phyloP scores from a whole-genome alignment of 2,329 filamentous ascomycete species.

The Fragosphaeria purpurea region DNA sequence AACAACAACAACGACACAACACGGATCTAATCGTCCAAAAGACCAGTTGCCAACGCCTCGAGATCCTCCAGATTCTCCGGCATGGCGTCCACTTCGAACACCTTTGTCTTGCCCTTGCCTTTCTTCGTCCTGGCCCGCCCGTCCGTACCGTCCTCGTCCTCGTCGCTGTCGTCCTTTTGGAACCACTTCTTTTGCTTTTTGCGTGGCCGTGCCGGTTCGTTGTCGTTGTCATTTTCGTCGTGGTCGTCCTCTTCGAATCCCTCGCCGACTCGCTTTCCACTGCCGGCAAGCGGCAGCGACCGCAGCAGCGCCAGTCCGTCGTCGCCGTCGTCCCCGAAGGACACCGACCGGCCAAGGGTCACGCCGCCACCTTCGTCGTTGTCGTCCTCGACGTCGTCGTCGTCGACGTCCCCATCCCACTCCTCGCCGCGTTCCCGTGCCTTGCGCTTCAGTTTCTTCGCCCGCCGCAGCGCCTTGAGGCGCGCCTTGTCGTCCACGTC shows the following conservation, averaged over 20 bases:
- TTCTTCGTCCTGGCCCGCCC: constrained; percentile 31
- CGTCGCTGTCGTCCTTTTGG: constrained; percentile 51
- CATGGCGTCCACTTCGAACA: constrained; percentile 54
- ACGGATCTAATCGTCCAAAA: constrained; percentile 42
- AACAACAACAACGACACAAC: too few species aligned
- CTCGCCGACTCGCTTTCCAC: constrained; percentile 10
- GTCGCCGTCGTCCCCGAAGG: constrained; percentile 30
- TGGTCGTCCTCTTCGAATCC: constrained; percentile 10
- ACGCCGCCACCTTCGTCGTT: constrained; percentile 19
- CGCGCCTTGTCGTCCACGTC: constrained; percentile 76
- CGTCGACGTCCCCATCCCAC: constrained; percentile 31
- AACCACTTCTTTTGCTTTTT: constrained; percentile 75
- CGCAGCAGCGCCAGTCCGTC: constrained; percentile 49
- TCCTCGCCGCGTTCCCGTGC: constrained; percentile 43
- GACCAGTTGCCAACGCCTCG: constrained; percentile 63
- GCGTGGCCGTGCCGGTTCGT: constrained; percentile 32
- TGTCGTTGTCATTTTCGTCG: constrained; percentile 18
- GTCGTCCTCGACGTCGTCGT: constrained; percentile 26
- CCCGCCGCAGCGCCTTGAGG: constrained; percentile 66
- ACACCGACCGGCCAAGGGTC: constrained; percentile 27
- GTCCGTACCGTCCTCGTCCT: constrained; percentile 29
- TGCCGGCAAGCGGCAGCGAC: constrained; percentile 42
- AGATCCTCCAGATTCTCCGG: constrained; percentile 72
- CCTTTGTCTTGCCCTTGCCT: constrained; percentile 39
- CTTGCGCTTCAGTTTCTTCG: constrained; percentile 67